Base-by-base conservation (phyloP, 768 basidiomycete genomes). In the Sarcomyxa edulis region DNA sequence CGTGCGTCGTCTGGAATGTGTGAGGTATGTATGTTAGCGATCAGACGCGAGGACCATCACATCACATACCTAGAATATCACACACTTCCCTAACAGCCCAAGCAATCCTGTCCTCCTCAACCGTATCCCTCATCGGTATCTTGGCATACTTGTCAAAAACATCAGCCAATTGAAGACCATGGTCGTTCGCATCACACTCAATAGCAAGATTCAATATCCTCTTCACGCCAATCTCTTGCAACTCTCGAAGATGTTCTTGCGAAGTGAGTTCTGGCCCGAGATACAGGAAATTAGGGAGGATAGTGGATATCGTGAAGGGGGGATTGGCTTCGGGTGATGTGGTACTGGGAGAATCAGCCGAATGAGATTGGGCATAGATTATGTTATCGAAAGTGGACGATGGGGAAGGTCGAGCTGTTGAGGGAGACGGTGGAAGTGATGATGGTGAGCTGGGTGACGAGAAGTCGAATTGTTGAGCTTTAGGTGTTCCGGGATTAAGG, bases 41-140 rank as follows among this genome's bases (percentile, higher is more conserved):
- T 26, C 19, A 16, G n/a, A n/a, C n/a, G n/a, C n/a, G n/a, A n/a
- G n/a, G n/a, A n/a, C n/a, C n/a, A n/a, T n/a, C n/a, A n/a, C n/a
- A 32, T 28, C 12, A 66, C 86, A 58, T 58, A 95, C 93, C 92
- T 35, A 96, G 69, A 38, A 86, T 79, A 30, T 86, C 74, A 55
- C 92, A 96, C 30, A 84, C 89, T 51, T 93, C 86, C 34, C 79
- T 72, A 30, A 98, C 77, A 7, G 89, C 88, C 35, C 68, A 72
- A 4, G 77, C 74, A 26, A 98, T 86, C 37, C 86, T 84, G 44
- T 89, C 87, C 61, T 97, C 95, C 56, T 97, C 94, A 10, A 98
- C 90, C 3, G 82, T 92, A 64, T 98, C 94, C 46, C 91, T 69
- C 89, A 97, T 94, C 6, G 92, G 87, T 28, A 97, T 85, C 51